A percentile compares a stretch with the other conserved stretches of the same genome.
Conservation (phyloP, 164 flowering plant species). For the Vitis rupestris region DNA sequence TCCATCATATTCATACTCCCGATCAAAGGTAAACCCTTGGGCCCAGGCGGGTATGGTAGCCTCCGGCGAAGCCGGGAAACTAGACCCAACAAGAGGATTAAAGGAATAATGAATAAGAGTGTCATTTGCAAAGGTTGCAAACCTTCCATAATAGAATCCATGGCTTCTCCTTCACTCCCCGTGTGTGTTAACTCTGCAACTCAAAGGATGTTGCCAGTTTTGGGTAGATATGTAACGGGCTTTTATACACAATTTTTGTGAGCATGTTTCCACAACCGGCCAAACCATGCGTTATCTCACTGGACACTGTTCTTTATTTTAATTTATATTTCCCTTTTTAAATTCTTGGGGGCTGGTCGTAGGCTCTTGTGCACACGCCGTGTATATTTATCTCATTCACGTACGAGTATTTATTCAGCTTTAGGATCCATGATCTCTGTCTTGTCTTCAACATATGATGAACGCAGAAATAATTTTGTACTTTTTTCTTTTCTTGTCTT, state of each 20-base stretch:
- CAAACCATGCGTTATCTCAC: too few species aligned
- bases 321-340: too few species aligned
- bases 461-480: too few species aligned
- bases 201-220: constrained; percentile 9
- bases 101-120: constrained; percentile 24
- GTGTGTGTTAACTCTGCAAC: neutral
- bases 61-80: constrained; percentile 28
- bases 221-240: neutral
- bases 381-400: too few species aligned
- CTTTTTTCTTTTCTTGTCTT: too few species aligned
- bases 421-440: too few species aligned
- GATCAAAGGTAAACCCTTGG: constrained; percentile 58
- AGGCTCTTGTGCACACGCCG: too few species aligned
- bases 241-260: constrained; percentile 9
- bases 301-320: too few species aligned
- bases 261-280: too few species aligned
- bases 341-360: too few species aligned
- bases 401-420: too few species aligned
- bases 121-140: constrained; percentile 15
- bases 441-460: too few species aligned
- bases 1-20: constrained; percentile 84
- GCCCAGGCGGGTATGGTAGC: constrained; percentile 73
- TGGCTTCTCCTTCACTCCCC: neutral
- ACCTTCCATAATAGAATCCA: constrained; percentile 21
- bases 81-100: constrained; percentile 21